Evolutionary conservation across 2,329 filamentous ascomycete species (phyloP).

Genomic region (Fusarium setosum): DNA sequence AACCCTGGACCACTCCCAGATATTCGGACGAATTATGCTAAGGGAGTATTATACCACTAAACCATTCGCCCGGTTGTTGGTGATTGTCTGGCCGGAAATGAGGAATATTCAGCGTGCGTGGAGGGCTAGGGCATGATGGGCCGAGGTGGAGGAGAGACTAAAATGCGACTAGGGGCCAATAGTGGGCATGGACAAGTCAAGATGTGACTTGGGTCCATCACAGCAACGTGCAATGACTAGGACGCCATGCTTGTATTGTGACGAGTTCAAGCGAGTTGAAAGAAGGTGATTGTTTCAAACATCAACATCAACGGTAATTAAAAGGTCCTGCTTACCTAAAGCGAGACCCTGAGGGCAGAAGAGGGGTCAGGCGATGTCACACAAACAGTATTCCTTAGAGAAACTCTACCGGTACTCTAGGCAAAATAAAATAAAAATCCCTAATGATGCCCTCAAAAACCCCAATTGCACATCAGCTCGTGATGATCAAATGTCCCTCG

Average conservation of each 20-base stretch:
- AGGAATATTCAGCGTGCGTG: conserved; percentile 15
- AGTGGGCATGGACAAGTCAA: background rate
- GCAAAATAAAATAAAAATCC: background rate
- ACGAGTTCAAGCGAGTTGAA: background rate
- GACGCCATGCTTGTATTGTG: background rate
- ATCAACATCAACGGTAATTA: background rate
- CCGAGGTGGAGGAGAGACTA: too few species aligned
- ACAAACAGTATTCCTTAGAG: too few species aligned
- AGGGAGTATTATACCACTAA: conserved; percentile 15
- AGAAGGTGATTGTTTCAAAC: background rate
- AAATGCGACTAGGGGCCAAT: background rate
- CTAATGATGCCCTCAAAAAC: too few species aligned
- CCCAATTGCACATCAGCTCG: background rate
- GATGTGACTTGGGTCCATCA: too few species aligned
- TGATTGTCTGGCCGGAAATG: background rate
- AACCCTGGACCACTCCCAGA: too few species aligned
- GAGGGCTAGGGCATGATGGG: conserved; percentile 3
- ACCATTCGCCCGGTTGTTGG: conserved; percentile 35
- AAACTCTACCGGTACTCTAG: background rate
- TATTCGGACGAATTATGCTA: too few species aligned
- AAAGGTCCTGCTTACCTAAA: background rate
- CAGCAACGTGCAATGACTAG: background rate
- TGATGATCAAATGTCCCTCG: background rate
- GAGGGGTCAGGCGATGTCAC: too few species aligned
- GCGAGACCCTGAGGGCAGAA: too few species aligned